phyloP scores from a whole-genome alignment of 345 rosid genomes.

The Pugionium cornutum region DNA sequence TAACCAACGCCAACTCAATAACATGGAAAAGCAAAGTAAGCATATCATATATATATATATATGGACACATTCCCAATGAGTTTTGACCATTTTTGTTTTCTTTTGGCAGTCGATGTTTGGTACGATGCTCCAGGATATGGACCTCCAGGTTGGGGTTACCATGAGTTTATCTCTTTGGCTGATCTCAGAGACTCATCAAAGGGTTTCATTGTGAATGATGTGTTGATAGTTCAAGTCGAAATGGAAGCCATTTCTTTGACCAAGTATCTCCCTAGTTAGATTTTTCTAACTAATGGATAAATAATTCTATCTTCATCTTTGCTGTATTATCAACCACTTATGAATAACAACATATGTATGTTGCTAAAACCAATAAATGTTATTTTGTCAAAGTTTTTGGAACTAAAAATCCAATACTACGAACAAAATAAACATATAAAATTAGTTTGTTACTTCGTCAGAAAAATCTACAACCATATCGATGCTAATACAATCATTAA shows the following conservation, averaged over 20 bases:
- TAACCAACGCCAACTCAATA: conserved; percentile 4
- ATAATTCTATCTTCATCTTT: neutral
- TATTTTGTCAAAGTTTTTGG: too few relatives aligned
- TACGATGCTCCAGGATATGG: neutral
- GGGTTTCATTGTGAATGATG: conserved; percentile 26
- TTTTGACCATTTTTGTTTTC: neutral
- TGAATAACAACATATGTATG: too few relatives aligned
- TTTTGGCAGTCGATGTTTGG: conserved; percentile 10
- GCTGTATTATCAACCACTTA: neutral
- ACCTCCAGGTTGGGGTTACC: conserved; percentile 8
- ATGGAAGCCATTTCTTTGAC: conserved; percentile 23
- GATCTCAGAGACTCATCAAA: conserved; percentile 21
- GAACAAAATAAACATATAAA: too few relatives aligned
- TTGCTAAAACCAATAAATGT: too few relatives aligned
- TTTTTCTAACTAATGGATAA: neutral
- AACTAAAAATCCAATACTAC: too few relatives aligned
- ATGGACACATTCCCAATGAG: neutral
- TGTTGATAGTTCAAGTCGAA: conserved; percentile 17
- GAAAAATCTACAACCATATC: too few relatives aligned
- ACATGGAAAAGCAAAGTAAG: conserved; percentile 13
- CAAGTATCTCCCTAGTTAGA: conserved; percentile 19
- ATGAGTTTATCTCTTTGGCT: neutral
- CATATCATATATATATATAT: neutral
- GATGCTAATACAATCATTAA: too few relatives aligned
- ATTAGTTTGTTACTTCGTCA: too few relatives aligned